phyloP scores from a whole-genome alignment of 163 green algal genomes.

The Chlamydomonas reinhardtii region DNA sequence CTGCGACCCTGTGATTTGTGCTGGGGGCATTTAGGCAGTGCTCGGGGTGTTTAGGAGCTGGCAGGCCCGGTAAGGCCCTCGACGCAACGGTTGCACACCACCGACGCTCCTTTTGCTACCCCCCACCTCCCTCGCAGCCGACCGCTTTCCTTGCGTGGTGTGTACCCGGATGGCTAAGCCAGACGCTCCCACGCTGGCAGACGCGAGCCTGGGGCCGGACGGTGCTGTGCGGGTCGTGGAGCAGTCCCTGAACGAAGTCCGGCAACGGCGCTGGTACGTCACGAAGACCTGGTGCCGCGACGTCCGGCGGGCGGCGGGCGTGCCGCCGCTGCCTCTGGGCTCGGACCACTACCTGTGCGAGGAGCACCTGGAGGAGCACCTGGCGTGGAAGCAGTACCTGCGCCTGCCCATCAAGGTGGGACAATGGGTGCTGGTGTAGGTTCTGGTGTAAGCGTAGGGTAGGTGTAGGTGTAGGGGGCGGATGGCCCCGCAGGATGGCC shows the following conservation, averaged over 20 bases:
- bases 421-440: too few relatives aligned
- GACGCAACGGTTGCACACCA: neutral
- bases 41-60: too few relatives aligned
- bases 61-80: neutral
- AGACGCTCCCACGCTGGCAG: neutral
- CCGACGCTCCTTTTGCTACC: neutral
- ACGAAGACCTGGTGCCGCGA: conserved; percentile 4
- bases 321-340: neutral
- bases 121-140: neutral
- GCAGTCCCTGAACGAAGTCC: neutral
- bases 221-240: neutral
- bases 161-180: neutral
- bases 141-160: conserved; percentile 4
- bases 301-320: neutral
- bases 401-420: conserved; percentile 13
- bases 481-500: neutral
- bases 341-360: conserved; percentile 19
- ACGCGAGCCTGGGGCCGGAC: neutral
- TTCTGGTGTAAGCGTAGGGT: too few relatives aligned
- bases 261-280: neutral
- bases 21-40: too few relatives aligned
- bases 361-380: conserved; percentile 19
- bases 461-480: too few relatives aligned
- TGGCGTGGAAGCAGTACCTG: conserved; percentile 16
- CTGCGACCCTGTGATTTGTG: too few relatives aligned